phyloP scores from a whole-genome alignment of 2,329 filamentous ascomycete species.

The Alternaria alternata region DNA sequence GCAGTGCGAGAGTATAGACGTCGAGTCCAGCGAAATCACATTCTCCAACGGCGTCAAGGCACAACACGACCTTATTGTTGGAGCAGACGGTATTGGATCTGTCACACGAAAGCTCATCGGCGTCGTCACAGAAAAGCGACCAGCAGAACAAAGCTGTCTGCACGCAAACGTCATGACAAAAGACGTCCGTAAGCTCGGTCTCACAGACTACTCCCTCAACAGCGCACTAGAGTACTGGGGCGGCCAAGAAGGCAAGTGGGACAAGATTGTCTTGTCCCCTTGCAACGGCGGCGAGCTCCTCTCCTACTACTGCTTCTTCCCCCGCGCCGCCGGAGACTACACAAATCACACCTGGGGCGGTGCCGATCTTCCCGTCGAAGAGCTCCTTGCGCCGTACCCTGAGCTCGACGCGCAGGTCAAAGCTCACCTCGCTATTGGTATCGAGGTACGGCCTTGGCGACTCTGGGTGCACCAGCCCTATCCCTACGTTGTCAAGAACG shows the following conservation, averaged over 20 bases:
- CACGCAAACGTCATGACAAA: constrained; percentile 71
- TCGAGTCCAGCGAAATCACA: constrained; percentile 51
- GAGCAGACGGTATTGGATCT: constrained; percentile 73
- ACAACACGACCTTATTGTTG: constrained; percentile 68
- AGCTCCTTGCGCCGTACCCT: constrained; percentile 68
- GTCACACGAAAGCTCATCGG: constrained; percentile 69
- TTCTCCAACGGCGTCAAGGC: constrained; percentile 58
- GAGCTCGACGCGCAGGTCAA: constrained; percentile 67
- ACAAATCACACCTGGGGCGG: constrained; percentile 67
- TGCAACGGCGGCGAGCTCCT: constrained; percentile 71
- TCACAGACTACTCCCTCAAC: constrained; percentile 69
- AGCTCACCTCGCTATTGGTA: constrained; percentile 65
- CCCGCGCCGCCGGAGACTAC: constrained; percentile 67
- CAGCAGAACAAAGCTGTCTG: constrained; percentile 68
- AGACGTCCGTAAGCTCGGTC: constrained; percentile 66
- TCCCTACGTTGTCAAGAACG: constrained; percentile 62
- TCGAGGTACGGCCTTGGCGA: constrained; percentile 71
- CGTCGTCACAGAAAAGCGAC: constrained; percentile 66
- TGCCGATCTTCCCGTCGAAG: constrained; percentile 62
- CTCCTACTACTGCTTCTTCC: constrained; percentile 76
- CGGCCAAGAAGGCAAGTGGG: constrained; percentile 67
- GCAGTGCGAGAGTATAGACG: constrained; percentile 62
- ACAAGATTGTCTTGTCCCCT: constrained; percentile 75
- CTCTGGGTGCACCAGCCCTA: constrained; percentile 72
- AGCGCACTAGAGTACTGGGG: constrained; percentile 75